Evolutionary conservation across 202 grass and related monocot species (phyloP).

Genomic region (Sporobolus alterniflorus): DNA sequence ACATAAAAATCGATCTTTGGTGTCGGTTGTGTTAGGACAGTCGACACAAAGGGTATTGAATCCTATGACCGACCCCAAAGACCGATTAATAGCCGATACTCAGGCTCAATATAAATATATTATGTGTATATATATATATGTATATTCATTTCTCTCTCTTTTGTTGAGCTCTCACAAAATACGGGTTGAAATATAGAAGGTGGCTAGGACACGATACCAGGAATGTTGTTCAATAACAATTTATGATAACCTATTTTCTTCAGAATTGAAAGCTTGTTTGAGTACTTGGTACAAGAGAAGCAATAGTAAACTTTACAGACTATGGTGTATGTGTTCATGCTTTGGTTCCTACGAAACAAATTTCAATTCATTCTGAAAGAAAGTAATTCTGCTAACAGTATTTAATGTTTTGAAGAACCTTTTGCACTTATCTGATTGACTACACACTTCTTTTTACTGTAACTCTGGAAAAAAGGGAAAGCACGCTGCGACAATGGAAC

Average conservation of each 20-base stretch:
- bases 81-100: no score
- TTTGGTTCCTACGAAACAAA: background rate
- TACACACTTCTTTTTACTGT: background rate
- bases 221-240: background rate
- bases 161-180: background rate
- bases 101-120: no score
- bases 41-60: no score
- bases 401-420: background rate
- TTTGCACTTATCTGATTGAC: background rate
- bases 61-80: no score
- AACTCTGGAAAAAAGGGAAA: background rate
- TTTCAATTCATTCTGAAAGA: background rate
- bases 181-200: background rate
- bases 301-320: background rate
- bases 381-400: background rate
- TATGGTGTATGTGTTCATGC: background rate
- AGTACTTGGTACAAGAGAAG: background rate
- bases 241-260: background rate
- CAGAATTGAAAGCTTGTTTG: background rate
- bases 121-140: no score
- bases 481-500: no score
- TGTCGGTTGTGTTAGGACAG: no score
- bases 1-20: no score
- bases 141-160: no score
- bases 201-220: background rate